A percentile compares a stretch with the other conserved stretches of the same genome.
These are phyloP conservation scores for Nitzschia sp. DNA, from an alignment of 108 stramenopile genomes.

Conservation along the genomic window DNA sequence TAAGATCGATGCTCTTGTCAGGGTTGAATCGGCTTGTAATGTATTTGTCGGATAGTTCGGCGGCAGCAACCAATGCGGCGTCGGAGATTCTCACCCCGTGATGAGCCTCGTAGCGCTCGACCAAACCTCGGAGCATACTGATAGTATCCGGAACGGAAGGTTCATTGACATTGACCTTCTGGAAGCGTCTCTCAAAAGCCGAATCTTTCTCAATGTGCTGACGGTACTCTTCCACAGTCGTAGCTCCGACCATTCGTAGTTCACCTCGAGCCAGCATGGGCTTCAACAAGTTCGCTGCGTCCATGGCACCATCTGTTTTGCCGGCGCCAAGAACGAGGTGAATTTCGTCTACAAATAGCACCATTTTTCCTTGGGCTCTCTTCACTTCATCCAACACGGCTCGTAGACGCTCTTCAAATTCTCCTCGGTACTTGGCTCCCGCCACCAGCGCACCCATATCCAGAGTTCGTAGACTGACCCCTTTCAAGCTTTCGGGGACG, in stretches of 20 bases:
- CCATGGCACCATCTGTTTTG: conserved; percentile 91
- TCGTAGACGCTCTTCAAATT: conserved; percentile 96
- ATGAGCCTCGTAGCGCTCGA: conserved; percentile 93
- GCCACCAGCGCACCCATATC: conserved; percentile 98
- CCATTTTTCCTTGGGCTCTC: conserved; percentile 81
- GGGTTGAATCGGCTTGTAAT: conserved; percentile 93
- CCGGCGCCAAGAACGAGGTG: conserved; percentile 97
- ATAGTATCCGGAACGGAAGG: conserved; percentile 94
- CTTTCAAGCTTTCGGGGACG: conserved; percentile 93
- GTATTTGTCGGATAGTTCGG: conserved; percentile 92
- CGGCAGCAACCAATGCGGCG: conserved; percentile 91
- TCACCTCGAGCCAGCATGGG: conserved; percentile 97
- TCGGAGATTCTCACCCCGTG: conserved; percentile 94
- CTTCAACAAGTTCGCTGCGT: conserved; percentile 97
- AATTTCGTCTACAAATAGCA: conserved; percentile 98
- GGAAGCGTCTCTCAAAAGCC: conserved; percentile 96
- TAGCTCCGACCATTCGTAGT: conserved; percentile 97
- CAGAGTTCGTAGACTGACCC: conserved; percentile 79
- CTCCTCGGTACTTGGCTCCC: conserved; percentile 97
- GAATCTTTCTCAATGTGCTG: conserved; percentile 95
- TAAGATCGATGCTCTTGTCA: conserved; percentile 94
- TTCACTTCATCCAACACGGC: conserved; percentile 95
- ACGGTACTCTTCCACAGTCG: conserved; percentile 95
- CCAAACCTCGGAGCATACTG: conserved; percentile 93
- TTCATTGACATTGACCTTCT: conserved; percentile 90